These are phyloP conservation scores for Brassica juncea DNA, from an alignment of 345 rosid species.

Conservation along the genomic window DNA sequence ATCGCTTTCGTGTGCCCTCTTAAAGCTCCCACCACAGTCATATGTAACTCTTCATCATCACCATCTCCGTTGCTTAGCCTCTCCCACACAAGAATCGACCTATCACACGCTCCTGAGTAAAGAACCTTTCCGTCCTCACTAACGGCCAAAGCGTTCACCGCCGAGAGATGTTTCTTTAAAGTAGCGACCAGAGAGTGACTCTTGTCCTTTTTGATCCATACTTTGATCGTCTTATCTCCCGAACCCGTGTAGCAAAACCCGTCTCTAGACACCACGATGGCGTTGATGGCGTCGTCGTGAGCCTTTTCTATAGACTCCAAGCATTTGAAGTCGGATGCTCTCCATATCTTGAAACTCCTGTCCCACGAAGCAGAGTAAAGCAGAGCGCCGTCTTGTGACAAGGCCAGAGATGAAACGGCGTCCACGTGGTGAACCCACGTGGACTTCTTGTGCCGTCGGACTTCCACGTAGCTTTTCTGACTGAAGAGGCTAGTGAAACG, in stretches of 20 bases:
- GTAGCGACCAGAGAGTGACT: constrained; percentile 49
- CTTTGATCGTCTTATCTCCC: constrained; percentile 71
- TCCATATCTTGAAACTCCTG: constrained; percentile 71
- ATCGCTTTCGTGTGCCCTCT: constrained; percentile 72
- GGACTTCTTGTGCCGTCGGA: constrained; percentile 67
- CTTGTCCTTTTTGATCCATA: constrained; percentile 51
- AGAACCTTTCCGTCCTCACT: constrained; percentile 58
- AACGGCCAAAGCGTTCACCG: constrained; percentile 71
- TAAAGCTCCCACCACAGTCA: constrained; percentile 65
- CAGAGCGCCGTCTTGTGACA: constrained; percentile 42
- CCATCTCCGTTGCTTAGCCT: constrained; percentile 15
- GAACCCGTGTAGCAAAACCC: constrained; percentile 69
- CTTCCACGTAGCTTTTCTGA: constrained; percentile 57
- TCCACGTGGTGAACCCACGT: constrained; percentile 86
- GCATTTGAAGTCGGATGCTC: constrained; percentile 59
- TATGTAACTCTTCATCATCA: constrained; percentile 34
- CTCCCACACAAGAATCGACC: constrained; percentile 77
- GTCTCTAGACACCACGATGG: constrained; percentile 54
- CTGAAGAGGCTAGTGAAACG: constrained; percentile 50
- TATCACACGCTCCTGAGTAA: constrained; percentile 79
- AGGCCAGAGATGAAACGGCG: constrained; percentile 61
- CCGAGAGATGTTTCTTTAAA: constrained; percentile 61
- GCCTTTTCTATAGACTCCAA: constrained; percentile 61
- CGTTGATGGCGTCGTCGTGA: constrained; percentile 74
- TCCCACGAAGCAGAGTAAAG: constrained; percentile 90